Base-by-base conservation (phyloP, 2,329 filamentous ascomycete genomes). In the Neophaeococcomyces mojaviensis region DNA sequence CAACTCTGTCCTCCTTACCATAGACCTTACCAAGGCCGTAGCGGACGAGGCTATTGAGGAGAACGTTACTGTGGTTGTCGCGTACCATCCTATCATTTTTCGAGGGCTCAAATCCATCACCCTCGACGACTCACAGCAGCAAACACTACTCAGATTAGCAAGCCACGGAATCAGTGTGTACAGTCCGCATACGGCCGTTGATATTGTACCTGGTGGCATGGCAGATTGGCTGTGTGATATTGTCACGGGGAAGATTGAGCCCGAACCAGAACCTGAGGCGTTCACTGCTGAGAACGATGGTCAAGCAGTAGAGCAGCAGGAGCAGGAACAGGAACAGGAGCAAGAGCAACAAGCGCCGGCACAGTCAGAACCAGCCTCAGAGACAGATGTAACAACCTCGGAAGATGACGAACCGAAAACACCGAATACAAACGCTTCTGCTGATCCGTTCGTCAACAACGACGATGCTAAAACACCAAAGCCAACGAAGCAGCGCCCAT, bases 51-150 rank as follows among this genome's bases (percentile, higher is more conserved):
- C 92, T 41, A 88, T 98, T 50, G 68, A 74, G 28, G 77, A 84
- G 49, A 78, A 79, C 32, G 86, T 81, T 51, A 87, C 84, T 6
- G 79, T 94, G 50, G 79, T 98, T 44, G 76, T 98, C 47, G 84
- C 88, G 59, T 98, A 98, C 65, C 92, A 98, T 67, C 92, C 92
- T 18, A 92, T 97, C 63, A 97, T 98, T 62, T 98, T 98, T 73
- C 81, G 86, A 39, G 86, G 86, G 44, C 75, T 98, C 56, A 98
- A 96, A 68, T 84, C 86, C 53, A 72, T 98, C 61, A 94, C 87
- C 28, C 77, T 88, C 39, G 76, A 76, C 51, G 86, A 98, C 61
- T 78, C 87, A 8, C 92, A 97, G 64, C 92, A 98, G 63, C 77
- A 82, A 35, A 86, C 86, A 5, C 78, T 98, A 26, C 74, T 98